Conservation (phyloP, 2,329 filamentous ascomycete species). For the Talaromyces rugulosus region DNA sequence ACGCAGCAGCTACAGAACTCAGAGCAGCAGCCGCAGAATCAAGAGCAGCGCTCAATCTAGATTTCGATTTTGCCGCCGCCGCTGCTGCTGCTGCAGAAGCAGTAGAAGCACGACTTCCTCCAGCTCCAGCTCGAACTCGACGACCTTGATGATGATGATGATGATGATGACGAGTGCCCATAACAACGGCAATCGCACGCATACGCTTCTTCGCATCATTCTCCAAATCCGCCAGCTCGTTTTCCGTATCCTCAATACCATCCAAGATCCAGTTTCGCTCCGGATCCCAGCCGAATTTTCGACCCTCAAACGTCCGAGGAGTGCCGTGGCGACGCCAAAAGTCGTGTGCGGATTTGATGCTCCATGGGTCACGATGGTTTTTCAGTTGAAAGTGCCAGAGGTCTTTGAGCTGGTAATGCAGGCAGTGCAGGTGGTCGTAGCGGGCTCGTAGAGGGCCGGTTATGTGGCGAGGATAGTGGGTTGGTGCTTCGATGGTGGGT, state of each 20-base stretch:
- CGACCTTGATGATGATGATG: too few species aligned
- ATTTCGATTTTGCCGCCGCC: too few species aligned
- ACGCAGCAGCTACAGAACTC: too few species aligned
- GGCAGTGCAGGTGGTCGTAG: conserved; percentile 12
- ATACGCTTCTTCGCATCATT: background rate
- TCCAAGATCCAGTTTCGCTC: conserved; percentile 16
- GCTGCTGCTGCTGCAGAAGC: too few species aligned
- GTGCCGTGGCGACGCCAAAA: conserved; percentile 16
- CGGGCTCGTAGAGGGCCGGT: conserved; percentile 1
- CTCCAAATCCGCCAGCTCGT: conserved; percentile 4
- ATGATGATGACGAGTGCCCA: background rate
- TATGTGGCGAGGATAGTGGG: conserved; percentile 7
- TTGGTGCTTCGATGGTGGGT: conserved; percentile 9
- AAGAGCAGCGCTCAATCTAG: too few species aligned
- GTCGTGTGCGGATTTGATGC: conserved; percentile 14
- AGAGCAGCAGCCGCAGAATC: too few species aligned
- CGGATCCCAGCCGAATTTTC: conserved; percentile 14
- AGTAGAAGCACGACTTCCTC: background rate
- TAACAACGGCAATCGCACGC: background rate
- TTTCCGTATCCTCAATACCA: conserved; percentile 4
- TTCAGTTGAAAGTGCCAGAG: conserved; percentile 18
- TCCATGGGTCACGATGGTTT: conserved; percentile 12
- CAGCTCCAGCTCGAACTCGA: too few species aligned
- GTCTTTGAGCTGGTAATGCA: conserved; percentile 14
- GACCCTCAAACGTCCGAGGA: conserved; percentile 12